Conservation (phyloP, 164 flowering plant species). For the Liquidambar formosana region DNA sequence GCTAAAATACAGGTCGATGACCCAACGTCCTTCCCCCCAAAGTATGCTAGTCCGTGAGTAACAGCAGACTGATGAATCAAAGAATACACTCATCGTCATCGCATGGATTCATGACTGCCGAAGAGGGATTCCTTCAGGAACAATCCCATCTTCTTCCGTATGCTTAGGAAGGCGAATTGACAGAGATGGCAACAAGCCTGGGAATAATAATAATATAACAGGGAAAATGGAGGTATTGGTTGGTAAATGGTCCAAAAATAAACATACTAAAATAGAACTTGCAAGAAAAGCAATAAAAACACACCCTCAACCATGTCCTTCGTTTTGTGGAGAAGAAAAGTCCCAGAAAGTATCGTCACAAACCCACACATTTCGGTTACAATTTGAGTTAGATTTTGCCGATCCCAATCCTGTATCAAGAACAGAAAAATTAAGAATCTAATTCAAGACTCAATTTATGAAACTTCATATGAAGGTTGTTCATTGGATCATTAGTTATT, state of each 20-base stretch:
- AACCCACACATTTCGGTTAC: slow-evolving; percentile 72
- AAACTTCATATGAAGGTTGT: too few relatives aligned
- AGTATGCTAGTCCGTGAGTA: not conserved
- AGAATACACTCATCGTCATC: slow-evolving; percentile 1
- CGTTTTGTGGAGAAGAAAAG: slow-evolving; percentile 79
- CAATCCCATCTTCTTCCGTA: slow-evolving; percentile 37
- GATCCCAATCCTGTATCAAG: slow-evolving; percentile 65
- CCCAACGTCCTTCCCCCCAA: slow-evolving; percentile 1
- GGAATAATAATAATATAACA: not conserved
- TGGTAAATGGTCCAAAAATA: not conserved
- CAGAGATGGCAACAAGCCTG: slow-evolving; percentile 22
- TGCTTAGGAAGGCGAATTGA: slow-evolving; percentile 35
- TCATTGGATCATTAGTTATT: too few relatives aligned
- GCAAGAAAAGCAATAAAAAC: not conserved
- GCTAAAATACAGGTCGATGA: slow-evolving; percentile 6
- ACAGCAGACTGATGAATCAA: not conserved
- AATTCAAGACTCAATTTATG: not conserved
- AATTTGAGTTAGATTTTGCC: slow-evolving; percentile 64
- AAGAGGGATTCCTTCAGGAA: slow-evolving; percentile 45
- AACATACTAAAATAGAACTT: too few relatives aligned
- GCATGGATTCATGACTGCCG: slow-evolving; percentile 32
- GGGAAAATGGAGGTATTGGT: too few relatives aligned
- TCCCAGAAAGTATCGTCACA: slow-evolving; percentile 66
- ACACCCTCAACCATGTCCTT: slow-evolving; percentile 66
- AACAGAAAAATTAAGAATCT: not conserved